Base-by-base conservation (phyloP, 2,329 filamentous ascomycete genomes). In the Ciborinia camelliae region DNA sequence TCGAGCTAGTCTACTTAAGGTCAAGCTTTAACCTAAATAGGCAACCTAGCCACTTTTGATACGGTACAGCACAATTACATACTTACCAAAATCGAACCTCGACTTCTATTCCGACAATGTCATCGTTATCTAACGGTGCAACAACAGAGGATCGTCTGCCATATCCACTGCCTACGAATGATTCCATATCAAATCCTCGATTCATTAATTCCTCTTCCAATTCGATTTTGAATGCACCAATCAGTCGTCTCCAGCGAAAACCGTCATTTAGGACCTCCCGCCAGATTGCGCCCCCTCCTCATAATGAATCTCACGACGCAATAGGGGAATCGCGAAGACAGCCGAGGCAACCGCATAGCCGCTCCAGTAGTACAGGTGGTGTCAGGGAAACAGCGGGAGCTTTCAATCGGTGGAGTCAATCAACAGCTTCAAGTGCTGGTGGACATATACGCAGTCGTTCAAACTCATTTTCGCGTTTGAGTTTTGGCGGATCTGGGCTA, bases 381-480 rank as follows among this genome's bases (percentile, higher is more conserved):
- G 32, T 50, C 7, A 50, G 28, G 54, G 80, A 83, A 64, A 75
- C 77, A 52, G 77, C 81, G 48, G 80, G 79, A 72, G 80, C 80
- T 68, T 76, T 81, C 66, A 81, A 84, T 71, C 79, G 81, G 71
- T 83, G 81, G 81, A 84, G 82, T 50, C 76, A 78, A 26, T 85
- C 83, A 18, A 83, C 82, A 59, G 73, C 76, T 10, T 84, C 82
- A 50, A 84, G 79, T 66, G 79, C 76, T 68, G 75, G 77, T 47
- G 57, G 48, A 41, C 63, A 54, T 60, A 65, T 32, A 23, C 57
- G 58, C n/a, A 65, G 63, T 41, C 57, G 63, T 7, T 65, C 63
- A 26, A 65, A 62, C 39, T 65, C 63, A 18, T 41, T 55, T 39
- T 65, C 63, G 43, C 63, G 41, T 37, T 43, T 62, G 26, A 65